Base-by-base conservation (phyloP, 2,329 filamentous ascomycete species). In the Trichoderma endophyticum region DNA sequence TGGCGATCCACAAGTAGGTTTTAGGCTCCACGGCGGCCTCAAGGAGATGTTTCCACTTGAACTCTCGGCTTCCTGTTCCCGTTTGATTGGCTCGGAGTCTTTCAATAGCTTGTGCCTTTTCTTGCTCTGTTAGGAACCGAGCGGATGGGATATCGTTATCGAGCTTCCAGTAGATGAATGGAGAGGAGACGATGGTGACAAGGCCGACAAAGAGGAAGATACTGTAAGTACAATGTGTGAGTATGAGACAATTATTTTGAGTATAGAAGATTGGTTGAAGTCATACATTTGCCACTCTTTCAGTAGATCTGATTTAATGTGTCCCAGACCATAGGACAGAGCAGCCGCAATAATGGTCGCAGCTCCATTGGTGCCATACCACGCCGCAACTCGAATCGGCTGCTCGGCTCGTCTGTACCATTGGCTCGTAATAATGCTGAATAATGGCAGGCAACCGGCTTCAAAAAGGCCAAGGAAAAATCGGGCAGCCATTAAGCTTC, bases 31-130 rank as follows among this genome's bases (percentile, higher is more conserved):
- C 0, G n/a, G 43, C 43, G 4, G 43, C 43, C 43, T 48, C 43
- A 6, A 48, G 43, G n/a, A 48, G 18, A n/a, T 48, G 43, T 21
- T 21, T 4, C 43, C 43, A 48, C n/a, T 48, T 48, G 43, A 48
- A 48, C 43, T 48, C 43, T 21, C 43, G 43, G 43, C 43, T 48
- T 48, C 43, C 43, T 3, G 43, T 48, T 48, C 43, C 43, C 1
- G 43, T 48, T 48, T 48, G 43, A 75, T 95, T 95, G 24, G 89
- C 85, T 0, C 92, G 85, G 6, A 95, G 88, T 0, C 93, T 86
- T 74, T 93, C 92, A 30, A 94, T 83, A 0, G 91, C 91, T 57
- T 93, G 84, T 0, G 89, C 79, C 12, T 89, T 88, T 75, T 95
- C 92, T 63, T 89, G 85, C 68, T 91, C 86, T 9, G 83, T 91